Percentiles rank a stretch among this genome's conserved stretches.
Evolutionary conservation across 805 yeast species (phyloP).

Genomic region (Komagataella pastoris): DNA sequence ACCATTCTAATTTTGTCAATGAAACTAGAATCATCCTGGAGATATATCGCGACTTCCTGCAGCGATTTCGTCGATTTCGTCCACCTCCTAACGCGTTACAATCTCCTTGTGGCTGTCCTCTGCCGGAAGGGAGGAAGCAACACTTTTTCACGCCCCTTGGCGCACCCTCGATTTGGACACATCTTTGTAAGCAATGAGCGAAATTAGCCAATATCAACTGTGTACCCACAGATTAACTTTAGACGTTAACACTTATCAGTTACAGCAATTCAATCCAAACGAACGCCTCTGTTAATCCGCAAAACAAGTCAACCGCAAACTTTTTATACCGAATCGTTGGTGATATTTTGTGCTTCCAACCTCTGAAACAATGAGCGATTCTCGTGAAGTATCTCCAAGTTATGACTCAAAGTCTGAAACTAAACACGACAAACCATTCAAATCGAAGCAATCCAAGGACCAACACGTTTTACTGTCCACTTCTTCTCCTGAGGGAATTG

Average conservation of each 20-base stretch:
- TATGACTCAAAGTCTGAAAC: not conserved
- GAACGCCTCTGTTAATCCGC: not conserved
- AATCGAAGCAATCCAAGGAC: not conserved
- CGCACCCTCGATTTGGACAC: not conserved
- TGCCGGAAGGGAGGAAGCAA: not conserved
- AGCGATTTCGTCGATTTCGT: not conserved
- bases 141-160: not conserved
- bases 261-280: not conserved
- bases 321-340: not conserved
- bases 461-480: slow-evolving; percentile 36
- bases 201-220: not conserved
- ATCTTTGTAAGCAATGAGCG: not conserved
- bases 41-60: not conserved
- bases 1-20: not conserved
- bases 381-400: not conserved
- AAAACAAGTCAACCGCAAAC: not conserved
- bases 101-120: not conserved
- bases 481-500: slow-evolving; percentile 77
- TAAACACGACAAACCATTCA: not conserved
- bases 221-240: not conserved
- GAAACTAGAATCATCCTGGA: not conserved
- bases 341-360: not conserved
- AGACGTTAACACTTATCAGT: not conserved
- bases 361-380: not conserved
- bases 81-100: not conserved